Evolutionary conservation across 768 basidiomycete species (phyloP).

Genomic region (Lanmaoa rubissima): DNA sequence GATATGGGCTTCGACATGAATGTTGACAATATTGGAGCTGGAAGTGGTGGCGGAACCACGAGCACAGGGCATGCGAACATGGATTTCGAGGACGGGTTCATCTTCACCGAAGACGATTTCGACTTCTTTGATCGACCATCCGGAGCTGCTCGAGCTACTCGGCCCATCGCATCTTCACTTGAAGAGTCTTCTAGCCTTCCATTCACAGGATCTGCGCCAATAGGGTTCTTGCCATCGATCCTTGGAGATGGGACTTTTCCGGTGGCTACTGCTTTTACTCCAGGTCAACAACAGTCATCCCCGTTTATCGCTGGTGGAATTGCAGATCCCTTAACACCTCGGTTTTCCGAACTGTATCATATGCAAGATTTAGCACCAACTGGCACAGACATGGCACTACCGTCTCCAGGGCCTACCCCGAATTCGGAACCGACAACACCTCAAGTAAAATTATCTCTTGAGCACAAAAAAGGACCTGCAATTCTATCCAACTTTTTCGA

Average conservation of each 20-base stretch:
- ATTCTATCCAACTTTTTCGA: conserved; percentile 49
- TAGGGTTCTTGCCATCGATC: conserved; percentile 34
- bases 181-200: conserved; percentile 28
- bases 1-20: conserved; percentile 52
- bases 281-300: conserved; percentile 29
- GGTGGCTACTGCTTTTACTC: conserved; percentile 16
- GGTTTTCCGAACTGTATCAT: conserved; percentile 21
- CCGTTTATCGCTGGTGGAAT: conserved; percentile 30
- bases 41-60: conserved; percentile 24
- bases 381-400: conserved; percentile 43
- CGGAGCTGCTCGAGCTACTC: conserved; percentile 20
- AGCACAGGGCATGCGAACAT: conserved; percentile 32
- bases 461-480: conserved; percentile 15
- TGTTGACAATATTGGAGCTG: conserved; percentile 36
- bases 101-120: conserved; percentile 80
- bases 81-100: conserved; percentile 60
- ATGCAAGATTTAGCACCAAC: conserved; percentile 28
- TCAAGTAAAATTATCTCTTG: conserved; percentile 44
- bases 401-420: conserved; percentile 53
- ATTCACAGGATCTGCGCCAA: conserved; percentile 33
- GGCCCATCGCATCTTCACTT: conserved; percentile 16
- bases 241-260: conserved; percentile 31
- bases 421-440: conserved; percentile 53
- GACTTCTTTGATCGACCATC: conserved; percentile 77
- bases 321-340: conserved; percentile 21